These are phyloP conservation scores for Tetrahymena thermophila DNA, from an alignment of 73 alveolate species.

Conservation along the genomic window DNA sequence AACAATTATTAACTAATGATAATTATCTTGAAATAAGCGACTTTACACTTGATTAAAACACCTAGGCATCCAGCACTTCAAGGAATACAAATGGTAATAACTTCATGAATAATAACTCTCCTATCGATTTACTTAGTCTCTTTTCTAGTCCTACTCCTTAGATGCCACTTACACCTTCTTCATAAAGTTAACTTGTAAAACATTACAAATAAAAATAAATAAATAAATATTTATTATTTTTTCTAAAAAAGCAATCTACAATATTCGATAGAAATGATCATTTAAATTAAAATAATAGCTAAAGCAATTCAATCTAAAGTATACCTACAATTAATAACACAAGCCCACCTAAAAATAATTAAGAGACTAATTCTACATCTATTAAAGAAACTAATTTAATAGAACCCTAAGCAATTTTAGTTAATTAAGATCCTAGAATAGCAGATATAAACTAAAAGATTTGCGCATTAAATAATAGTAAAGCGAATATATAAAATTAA, in stretches of 20 bases:
- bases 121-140: not conserved
- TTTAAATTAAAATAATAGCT: not conserved
- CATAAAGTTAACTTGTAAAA: not conserved
- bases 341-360: not conserved
- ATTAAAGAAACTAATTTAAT: not conserved
- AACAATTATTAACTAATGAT: not conserved
- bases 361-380: not conserved
- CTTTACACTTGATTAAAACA: not conserved
- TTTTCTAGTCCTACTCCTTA: not conserved
- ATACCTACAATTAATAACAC: not conserved
- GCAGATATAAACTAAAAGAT: not conserved
- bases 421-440: not conserved
- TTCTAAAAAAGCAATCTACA: not conserved
- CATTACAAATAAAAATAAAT: not conserved
- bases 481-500: not conserved
- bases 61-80: not conserved
- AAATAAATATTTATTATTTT: not conserved
- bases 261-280: not conserved
- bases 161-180: not conserved
- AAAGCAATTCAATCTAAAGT: not conserved
- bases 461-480: not conserved
- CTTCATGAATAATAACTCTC: not conserved
- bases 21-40: not conserved
- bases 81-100: not conserved
- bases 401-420: not conserved